Evolutionary conservation across 495 filamentous ascomycete species (phyloP).

Genomic region (Bathelium albidoporum): DNA sequence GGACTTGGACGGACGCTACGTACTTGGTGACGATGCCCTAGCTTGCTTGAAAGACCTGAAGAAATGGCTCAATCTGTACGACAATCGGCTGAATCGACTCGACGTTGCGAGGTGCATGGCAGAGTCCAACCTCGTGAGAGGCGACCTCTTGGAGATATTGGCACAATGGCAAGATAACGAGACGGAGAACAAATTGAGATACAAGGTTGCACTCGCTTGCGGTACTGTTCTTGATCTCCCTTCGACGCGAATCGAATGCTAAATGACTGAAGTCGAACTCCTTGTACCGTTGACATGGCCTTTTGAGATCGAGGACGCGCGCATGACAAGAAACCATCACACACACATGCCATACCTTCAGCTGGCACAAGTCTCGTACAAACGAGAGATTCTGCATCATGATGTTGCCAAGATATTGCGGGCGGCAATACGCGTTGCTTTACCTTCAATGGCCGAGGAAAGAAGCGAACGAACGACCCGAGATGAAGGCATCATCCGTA

Average conservation of each 20-base stretch:
- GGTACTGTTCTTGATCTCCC: constrained; percentile 32
- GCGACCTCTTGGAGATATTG: constrained; percentile 84
- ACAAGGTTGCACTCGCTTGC: constrained; percentile 73
- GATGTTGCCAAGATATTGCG: constrained; percentile 65
- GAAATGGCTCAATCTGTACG: constrained; percentile 88
- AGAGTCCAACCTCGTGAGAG: constrained; percentile 83
- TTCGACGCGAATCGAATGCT: neutral
- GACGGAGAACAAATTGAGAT: constrained; percentile 60
- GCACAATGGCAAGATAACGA: constrained; percentile 60
- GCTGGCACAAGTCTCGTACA: constrained; percentile 80
- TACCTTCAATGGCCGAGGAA: constrained; percentile 77
- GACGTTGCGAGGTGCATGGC: constrained; percentile 90
- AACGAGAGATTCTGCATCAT: constrained; percentile 73
- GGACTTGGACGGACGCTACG: constrained; percentile 71
- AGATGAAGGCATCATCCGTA: constrained; percentile 88
- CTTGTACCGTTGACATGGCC: constrained; percentile 95
- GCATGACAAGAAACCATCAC: constrained; percentile 88
- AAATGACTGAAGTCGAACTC: constrained; percentile 53
- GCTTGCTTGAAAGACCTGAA: constrained; percentile 87
- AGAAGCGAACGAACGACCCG: constrained; percentile 63
- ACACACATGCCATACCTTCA: constrained; percentile 81
- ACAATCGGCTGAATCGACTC: constrained; percentile 86
- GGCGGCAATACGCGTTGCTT: constrained; percentile 63
- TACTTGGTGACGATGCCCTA: constrained; percentile 85
- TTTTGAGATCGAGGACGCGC: constrained; percentile 60